Percentiles rank a stretch among this genome's conserved stretches.
Evolutionary conservation across 2,329 filamentous ascomycete genomes (phyloP).

Genomic region (Botryotinia globosa): DNA sequence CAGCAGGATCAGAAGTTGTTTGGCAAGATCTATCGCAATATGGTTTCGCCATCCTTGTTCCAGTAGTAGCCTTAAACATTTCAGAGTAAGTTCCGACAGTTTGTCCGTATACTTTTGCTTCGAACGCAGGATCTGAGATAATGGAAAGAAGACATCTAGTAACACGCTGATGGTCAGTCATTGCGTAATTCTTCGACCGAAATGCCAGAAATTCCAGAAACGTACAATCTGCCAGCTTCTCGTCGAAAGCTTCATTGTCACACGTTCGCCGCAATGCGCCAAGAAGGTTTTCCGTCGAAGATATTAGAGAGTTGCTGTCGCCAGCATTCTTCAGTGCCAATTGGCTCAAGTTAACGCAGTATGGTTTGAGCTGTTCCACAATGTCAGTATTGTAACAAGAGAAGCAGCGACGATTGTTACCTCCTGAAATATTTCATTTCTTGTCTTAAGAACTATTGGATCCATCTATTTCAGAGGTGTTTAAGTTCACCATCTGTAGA

Average conservation of each 20-base stretch:
- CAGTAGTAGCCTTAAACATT: conserved; percentile 72
- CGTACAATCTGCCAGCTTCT: conserved; percentile 85
- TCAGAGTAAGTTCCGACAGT: conserved; percentile 71
- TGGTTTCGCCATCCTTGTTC: conserved; percentile 73
- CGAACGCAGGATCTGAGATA: conserved; percentile 80
- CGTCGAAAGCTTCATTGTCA: conserved; percentile 59
- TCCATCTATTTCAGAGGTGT: conserved; percentile 30
- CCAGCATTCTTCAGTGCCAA: conserved; percentile 51
- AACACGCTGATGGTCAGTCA: neutral
- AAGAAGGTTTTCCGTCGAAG: conserved; percentile 47
- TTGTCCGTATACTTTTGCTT: conserved; percentile 69
- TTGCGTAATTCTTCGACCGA: neutral
- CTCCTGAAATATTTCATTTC: conserved; percentile 38
- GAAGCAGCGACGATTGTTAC: conserved; percentile 23
- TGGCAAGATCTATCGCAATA: conserved; percentile 69
- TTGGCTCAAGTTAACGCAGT: conserved; percentile 59
- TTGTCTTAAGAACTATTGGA: conserved; percentile 29
- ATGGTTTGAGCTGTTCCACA: conserved; percentile 55
- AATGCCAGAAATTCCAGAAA: conserved; percentile 53
- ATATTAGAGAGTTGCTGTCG: conserved; percentile 44
- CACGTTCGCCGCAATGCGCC: conserved; percentile 44
- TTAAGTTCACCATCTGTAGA: neutral
- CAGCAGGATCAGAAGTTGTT: conserved; percentile 81
- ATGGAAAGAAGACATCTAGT: conserved; percentile 79
- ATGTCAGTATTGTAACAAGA: neutral